phyloP scores from a whole-genome alignment of 345 rosid genomes.

The Eutrema japonicum region DNA sequence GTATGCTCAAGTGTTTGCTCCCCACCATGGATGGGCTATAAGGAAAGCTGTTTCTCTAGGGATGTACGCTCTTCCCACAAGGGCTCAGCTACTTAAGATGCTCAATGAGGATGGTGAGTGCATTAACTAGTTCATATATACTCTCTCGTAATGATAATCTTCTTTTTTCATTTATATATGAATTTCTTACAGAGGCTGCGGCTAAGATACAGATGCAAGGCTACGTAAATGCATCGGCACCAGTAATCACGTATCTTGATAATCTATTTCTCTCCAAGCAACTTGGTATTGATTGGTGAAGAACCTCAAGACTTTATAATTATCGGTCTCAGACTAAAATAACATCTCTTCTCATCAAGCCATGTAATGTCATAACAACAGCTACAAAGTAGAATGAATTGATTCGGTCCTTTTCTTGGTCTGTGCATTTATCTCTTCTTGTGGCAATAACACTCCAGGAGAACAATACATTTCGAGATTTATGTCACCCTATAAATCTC shows the following conservation, averaged over 20 bases:
- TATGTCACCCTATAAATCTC: constrained; percentile 41
- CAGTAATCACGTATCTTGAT: constrained; percentile 67
- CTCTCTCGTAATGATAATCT: constrained; percentile 7
- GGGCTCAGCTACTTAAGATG: constrained; percentile 67
- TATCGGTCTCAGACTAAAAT: constrained; percentile 10
- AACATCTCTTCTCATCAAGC: not conserved
- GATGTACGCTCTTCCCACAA: constrained; percentile 96
- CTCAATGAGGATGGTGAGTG: constrained; percentile 90
- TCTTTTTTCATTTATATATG: constrained; percentile 4
- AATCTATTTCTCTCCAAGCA: constrained; percentile 67
- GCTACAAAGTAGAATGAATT: too few relatives aligned
- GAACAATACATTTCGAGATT: too few relatives aligned
- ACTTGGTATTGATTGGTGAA: constrained; percentile 89
- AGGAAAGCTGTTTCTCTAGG: constrained; percentile 91
- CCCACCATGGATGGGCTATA: constrained; percentile 96
- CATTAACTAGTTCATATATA: constrained; percentile 19
- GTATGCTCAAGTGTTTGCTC: constrained; percentile 89
- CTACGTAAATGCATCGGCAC: constrained; percentile 60
- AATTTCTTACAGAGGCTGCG: constrained; percentile 56
- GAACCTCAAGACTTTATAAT: constrained; percentile 8
- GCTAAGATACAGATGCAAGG: constrained; percentile 77
- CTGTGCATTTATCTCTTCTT: too few relatives aligned
- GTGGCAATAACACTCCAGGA: too few relatives aligned
- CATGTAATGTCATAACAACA: constrained; percentile 10
- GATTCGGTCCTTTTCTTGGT: too few relatives aligned